phyloP scores from a whole-genome alignment of 106 monocot genomes.

The Gastrodia elata region DNA sequence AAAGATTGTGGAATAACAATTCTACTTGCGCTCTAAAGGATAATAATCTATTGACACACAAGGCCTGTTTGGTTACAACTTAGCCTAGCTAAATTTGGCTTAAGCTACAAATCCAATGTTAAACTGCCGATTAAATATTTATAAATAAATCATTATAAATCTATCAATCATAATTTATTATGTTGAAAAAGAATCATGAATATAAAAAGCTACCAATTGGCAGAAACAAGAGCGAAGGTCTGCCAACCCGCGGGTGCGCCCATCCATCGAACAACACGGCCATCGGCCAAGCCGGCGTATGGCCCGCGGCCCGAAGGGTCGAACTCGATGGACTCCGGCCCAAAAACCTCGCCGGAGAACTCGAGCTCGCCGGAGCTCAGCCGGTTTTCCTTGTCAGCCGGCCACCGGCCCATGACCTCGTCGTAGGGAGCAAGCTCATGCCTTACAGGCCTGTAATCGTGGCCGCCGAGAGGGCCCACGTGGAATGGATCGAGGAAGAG shows the following conservation, averaged over 20 bases:
- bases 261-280: conserved; percentile 83
- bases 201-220: conserved; percentile 52
- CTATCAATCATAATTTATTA: too few species aligned
- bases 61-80: too few species aligned
- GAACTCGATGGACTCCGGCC: conserved; percentile 89
- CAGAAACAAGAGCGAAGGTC: conserved; percentile 63
- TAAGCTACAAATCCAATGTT: too few species aligned
- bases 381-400: conserved; percentile 48
- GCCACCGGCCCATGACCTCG: conserved; percentile 63
- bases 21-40: too few species aligned
- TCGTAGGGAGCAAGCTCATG: conserved; percentile 45
- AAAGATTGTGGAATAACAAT: too few species aligned
- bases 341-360: conserved; percentile 65
- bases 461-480: conserved; percentile 33
- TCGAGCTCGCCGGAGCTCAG: conserved; percentile 46
- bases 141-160: too few species aligned
- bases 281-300: conserved; percentile 79
- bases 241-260: conserved; percentile 57
- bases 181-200: too few species aligned
- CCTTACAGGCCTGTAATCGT: conserved; percentile 47
- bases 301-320: conserved; percentile 64
- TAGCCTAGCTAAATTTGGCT: too few species aligned
- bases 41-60: too few species aligned
- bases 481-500: conserved; percentile 54
- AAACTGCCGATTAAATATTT: too few species aligned